Evolutionary conservation across 306 rosid species (phyloP).

Genomic region (Delonix regia): DNA sequence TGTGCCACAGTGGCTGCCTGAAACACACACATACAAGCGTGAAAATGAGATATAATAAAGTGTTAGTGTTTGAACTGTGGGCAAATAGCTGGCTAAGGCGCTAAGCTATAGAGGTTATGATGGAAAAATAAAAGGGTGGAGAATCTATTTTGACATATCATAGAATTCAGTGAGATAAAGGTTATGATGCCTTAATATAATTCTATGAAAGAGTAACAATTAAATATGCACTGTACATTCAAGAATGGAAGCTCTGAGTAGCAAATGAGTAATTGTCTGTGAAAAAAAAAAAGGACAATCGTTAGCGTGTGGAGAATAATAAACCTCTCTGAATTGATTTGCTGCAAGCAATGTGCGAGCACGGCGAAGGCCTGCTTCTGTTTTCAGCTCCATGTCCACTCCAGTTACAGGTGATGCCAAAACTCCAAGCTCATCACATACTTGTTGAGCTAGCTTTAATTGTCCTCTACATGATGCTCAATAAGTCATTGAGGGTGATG

Average conservation of each 20-base stretch:
- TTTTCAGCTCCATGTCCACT: conserved; percentile 93
- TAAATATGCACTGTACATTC: conserved; percentile 15
- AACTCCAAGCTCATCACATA: conserved; percentile 91
- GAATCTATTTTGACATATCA: background rate
- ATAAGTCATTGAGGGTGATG: conserved; percentile 15
- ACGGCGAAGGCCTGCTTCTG: conserved; percentile 91
- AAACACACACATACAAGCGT: background rate
- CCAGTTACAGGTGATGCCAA: conserved; percentile 89
- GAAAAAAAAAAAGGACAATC: background rate
- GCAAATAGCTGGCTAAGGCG: background rate
- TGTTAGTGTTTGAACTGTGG: background rate
- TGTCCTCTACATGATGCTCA: conserved; percentile 63
- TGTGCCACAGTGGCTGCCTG: conserved; percentile 97
- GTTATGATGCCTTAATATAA: conserved; percentile 15
- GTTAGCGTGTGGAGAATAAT: conserved; percentile 4
- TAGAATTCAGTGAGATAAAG: background rate
- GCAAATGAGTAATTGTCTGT: conserved; percentile 2
- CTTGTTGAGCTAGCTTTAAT: conserved; percentile 89
- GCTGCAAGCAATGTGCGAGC: conserved; percentile 94
- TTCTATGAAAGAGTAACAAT: background rate
- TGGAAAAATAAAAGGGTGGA: background rate
- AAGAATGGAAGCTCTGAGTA: conserved; percentile 8
- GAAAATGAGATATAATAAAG: conserved; percentile 24
- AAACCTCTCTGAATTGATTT: conserved; percentile 92
- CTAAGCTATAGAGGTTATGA: background rate